Evolutionary conservation across 495 filamentous ascomycete genomes (phyloP).

Genomic region (Neurospora intermedia): DNA sequence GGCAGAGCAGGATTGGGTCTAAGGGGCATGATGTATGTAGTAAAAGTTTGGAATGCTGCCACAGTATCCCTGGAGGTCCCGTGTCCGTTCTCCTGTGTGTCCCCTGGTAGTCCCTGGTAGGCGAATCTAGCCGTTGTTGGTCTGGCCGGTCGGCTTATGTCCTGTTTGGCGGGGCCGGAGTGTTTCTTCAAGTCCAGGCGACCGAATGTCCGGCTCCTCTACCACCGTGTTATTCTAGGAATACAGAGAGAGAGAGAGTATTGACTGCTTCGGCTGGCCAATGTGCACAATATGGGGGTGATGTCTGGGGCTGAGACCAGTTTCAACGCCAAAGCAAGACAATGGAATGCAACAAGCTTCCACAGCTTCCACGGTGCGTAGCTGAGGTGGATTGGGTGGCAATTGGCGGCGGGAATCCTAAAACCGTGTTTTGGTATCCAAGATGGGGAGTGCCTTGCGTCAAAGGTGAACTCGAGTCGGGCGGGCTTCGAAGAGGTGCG

Average conservation of each 20-base stretch:
- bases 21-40: background rate
- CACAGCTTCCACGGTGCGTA: background rate
- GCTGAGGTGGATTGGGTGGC: background rate
- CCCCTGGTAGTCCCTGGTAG: background rate
- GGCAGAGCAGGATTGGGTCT: background rate
- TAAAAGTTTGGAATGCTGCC: background rate
- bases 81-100: background rate
- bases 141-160: conserved; percentile 1
- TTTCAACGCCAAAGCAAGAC: background rate
- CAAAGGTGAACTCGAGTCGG: background rate
- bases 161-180: conserved; percentile 1
- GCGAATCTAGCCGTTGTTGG: background rate
- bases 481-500: background rate
- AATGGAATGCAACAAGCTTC: background rate
- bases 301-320: background rate
- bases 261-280: background rate
- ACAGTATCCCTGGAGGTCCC: background rate
- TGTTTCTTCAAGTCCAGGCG: background rate
- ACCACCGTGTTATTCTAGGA: background rate
- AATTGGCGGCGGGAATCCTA: background rate
- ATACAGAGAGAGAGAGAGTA: background rate
- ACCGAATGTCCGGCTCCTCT: background rate
- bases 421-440: background rate
- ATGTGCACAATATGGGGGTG: background rate
- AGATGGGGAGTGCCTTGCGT: background rate